Conservation (phyloP, 2,329 filamentous ascomycete species). For the Nothophaeocryptopus gaeumannii region DNA sequence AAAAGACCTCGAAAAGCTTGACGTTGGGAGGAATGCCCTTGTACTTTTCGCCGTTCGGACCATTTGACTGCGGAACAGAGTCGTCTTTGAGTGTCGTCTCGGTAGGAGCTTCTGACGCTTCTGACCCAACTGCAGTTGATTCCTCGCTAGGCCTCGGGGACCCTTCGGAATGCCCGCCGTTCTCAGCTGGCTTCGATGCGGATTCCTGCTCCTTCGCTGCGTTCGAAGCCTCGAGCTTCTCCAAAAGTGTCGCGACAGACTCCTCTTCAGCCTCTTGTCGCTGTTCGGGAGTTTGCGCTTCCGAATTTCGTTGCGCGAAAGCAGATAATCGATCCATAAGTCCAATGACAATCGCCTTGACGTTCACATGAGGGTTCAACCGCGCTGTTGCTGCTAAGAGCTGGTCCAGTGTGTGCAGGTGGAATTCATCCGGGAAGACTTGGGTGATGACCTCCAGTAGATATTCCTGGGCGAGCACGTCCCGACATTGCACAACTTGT, state of each 20-base stretch:
- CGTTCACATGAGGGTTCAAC: constrained; percentile 92
- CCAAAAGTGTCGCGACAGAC: constrained; percentile 72
- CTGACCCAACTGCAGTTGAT: constrained; percentile 19
- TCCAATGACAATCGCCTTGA: constrained; percentile 96
- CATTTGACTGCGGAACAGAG: constrained; percentile 37
- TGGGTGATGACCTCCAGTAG: constrained; percentile 97
- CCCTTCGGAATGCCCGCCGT: constrained; percentile 26
- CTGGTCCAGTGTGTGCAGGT: constrained; percentile 93
- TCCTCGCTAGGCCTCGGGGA: constrained; percentile 17
- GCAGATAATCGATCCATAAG: constrained; percentile 94
- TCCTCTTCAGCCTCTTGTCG: constrained; percentile 79
- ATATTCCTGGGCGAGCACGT: constrained; percentile 96
- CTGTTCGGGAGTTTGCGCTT: constrained; percentile 67
- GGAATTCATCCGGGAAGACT: constrained; percentile 97
- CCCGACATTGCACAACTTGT: constrained; percentile 95
- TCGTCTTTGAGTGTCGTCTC: constrained; percentile 28
- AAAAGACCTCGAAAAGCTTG: constrained; percentile 95
- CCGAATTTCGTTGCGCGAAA: constrained; percentile 86
- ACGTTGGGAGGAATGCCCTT: constrained; percentile 70
- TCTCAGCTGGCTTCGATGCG: constrained; percentile 26
- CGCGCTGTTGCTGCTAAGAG: constrained; percentile 90
- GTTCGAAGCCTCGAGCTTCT: constrained; percentile 70
- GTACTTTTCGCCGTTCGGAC: constrained; percentile 41
- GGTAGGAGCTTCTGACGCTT: constrained; percentile 28
- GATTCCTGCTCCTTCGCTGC: constrained; percentile 41